A percentile compares a stretch with the other conserved stretches of the same genome.
phyloP scores from a whole-genome alignment of 805 yeast species.

The Lipomyces kockii region DNA sequence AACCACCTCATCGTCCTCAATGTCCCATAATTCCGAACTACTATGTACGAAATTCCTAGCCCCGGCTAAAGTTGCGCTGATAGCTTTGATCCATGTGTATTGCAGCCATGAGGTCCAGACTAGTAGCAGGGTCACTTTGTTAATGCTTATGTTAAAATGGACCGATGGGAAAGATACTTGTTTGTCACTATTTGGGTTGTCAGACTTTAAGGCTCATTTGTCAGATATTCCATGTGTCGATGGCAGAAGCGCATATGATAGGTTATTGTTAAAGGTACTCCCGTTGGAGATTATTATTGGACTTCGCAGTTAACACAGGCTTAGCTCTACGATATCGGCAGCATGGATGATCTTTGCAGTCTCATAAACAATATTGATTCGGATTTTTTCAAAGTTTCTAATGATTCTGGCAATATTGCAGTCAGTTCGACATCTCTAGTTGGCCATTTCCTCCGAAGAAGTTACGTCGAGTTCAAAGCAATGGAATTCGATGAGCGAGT shows the following conservation, averaged over 20 bases:
- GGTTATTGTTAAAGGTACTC: slow-evolving; percentile 7
- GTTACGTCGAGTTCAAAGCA: slow-evolving; percentile 26
- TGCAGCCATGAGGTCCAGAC: background rate
- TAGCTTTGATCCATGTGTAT: slow-evolving; percentile 17
- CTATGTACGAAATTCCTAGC: slow-evolving; percentile 20
- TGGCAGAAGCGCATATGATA: slow-evolving; percentile 13
- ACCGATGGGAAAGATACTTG: slow-evolving; percentile 18
- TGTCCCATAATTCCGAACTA: background rate
- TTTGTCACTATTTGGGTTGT: slow-evolving; percentile 6
- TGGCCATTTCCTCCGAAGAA: slow-evolving; percentile 31
- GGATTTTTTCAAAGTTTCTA: slow-evolving; percentile 15
- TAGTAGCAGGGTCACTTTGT: background rate
- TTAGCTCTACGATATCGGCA: slow-evolving; percentile 9
- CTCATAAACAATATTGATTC: slow-evolving; percentile 20
- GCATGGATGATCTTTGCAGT: slow-evolving; percentile 17
- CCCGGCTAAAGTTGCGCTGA: slow-evolving; percentile 24
- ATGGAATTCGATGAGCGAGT: slow-evolving; percentile 21
- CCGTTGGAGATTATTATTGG: background rate
- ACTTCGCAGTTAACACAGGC: background rate
- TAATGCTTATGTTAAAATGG: slow-evolving; percentile 18
- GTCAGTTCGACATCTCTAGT: slow-evolving; percentile 22
- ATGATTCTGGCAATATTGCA: background rate
- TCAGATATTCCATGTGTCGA: background rate
- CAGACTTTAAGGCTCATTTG: slow-evolving; percentile 11
- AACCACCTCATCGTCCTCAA: background rate